Conservation (phyloP, 345 rosid genomes). For the Melaleuca quinquenervia region DNA sequence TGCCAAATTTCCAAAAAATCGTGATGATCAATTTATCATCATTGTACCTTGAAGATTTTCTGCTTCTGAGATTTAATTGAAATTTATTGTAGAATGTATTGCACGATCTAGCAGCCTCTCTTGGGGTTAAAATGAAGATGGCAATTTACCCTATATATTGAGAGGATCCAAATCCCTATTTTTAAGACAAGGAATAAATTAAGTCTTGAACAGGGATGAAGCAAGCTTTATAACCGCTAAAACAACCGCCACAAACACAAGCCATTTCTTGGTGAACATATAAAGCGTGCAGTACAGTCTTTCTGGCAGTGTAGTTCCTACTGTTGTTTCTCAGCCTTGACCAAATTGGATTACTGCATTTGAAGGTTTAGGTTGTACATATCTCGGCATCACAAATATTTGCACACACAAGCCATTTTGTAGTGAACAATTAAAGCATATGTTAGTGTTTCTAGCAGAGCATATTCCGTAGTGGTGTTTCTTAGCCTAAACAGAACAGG, state of each 20-base stretch:
- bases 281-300: not conserved
- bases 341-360: not conserved
- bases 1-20: not conserved
- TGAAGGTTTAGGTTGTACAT: not conserved
- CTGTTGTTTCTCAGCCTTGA: not conserved
- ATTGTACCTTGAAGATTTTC: not conserved
- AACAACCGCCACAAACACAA: accelerated
- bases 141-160: not conserved
- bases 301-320: not conserved
- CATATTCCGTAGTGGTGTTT: not conserved
- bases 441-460: not conserved
- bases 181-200: not conserved
- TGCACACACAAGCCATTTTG: not conserved
- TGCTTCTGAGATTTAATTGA: not conserved
- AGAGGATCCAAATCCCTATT: not conserved
- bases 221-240: not conserved
- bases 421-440: not conserved
- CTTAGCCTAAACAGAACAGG: not conserved
- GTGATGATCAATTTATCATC: not conserved
- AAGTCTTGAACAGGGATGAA: not conserved
- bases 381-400: not conserved
- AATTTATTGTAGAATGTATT: not conserved
- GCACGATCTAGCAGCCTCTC: not conserved
- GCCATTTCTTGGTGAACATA: accelerated
- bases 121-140: not conserved